Percentiles rank a stretch among this genome's conserved stretches.
Conservation (phyloP, 2,329 filamentous ascomycete species). For the Aurifilum marmelostoma region DNA sequence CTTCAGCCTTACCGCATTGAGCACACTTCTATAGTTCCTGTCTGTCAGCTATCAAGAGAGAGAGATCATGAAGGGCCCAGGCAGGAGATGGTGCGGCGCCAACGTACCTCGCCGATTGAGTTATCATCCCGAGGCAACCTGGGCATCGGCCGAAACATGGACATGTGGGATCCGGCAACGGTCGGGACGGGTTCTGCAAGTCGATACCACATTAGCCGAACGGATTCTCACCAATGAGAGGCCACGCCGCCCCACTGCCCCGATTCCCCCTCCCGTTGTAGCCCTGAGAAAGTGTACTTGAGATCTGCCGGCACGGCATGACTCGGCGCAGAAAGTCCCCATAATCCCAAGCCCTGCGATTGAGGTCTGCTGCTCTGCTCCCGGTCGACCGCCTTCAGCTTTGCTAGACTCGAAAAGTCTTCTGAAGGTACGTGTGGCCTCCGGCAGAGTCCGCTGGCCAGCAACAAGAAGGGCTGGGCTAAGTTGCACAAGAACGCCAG, state of each 20-base stretch:
- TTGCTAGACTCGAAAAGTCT: slow-evolving; percentile 12
- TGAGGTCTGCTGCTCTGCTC: not conserved
- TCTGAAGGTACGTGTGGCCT: slow-evolving; percentile 2
- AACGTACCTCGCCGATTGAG: slow-evolving; percentile 44
- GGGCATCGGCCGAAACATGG: slow-evolving; percentile 81
- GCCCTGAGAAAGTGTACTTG: slow-evolving; percentile 11
- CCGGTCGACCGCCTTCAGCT: not conserved
- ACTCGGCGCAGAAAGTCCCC: slow-evolving; percentile 13
- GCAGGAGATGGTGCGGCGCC: not conserved
- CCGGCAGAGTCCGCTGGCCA: slow-evolving; percentile 9
- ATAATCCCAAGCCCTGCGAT: not conserved
- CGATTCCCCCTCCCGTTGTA: slow-evolving; percentile 28
- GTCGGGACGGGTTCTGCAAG: slow-evolving; percentile 69
- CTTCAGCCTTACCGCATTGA: slow-evolving; percentile 79
- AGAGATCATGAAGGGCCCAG: not conserved
- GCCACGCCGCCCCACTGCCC: not conserved
- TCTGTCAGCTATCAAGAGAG: not conserved
- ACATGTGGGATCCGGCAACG: slow-evolving; percentile 96
- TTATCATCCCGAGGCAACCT: slow-evolving; percentile 62
- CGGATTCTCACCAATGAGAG: slow-evolving; percentile 34
- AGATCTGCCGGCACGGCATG: slow-evolving; percentile 25
- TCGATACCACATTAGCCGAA: slow-evolving; percentile 41
- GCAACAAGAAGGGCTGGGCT: slow-evolving; percentile 10
- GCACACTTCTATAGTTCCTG: slow-evolving; percentile 70
- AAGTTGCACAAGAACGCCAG: slow-evolving; percentile 13